phyloP scores from a whole-genome alignment of 129 eudicot genomes.

The Sambucus nigra region DNA sequence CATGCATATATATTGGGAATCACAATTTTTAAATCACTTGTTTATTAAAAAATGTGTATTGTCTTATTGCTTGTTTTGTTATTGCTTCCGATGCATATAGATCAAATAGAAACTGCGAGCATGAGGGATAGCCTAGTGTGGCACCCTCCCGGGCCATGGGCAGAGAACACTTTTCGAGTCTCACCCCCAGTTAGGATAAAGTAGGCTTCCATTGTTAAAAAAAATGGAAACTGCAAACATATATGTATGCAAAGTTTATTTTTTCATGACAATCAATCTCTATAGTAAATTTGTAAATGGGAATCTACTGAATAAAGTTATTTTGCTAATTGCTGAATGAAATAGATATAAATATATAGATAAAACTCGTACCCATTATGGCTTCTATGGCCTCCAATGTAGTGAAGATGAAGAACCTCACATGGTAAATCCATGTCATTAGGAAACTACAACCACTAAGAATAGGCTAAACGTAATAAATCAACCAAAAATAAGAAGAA shows the following conservation, averaged over 20 bases:
- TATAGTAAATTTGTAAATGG: too few species aligned
- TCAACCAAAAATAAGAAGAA: neutral
- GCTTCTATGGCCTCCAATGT: slow-evolving; percentile 66
- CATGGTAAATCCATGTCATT: slow-evolving; percentile 91
- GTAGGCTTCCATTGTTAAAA: too few species aligned
- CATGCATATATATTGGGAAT: too few species aligned
- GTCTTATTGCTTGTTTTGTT: too few species aligned
- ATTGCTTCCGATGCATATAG: too few species aligned
- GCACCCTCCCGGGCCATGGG: too few species aligned
- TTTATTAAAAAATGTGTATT: too few species aligned
- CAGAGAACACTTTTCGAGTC: too few species aligned
- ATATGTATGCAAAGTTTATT: neutral
- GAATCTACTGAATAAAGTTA: neutral
- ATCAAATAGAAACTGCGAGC: too few species aligned
- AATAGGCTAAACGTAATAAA: neutral
- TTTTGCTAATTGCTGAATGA: neutral
- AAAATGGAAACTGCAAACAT: neutral
- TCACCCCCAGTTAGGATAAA: too few species aligned
- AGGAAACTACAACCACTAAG: slow-evolving; percentile 38
- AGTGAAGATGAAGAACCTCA: slow-evolving; percentile 81
- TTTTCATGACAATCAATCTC: neutral
- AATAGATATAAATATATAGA: neutral
- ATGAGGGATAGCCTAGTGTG: too few species aligned
- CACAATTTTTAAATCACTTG: too few species aligned
- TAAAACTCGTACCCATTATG: slow-evolving; percentile 88